Evolutionary conservation across 257 asterid genomes (phyloP).

Genomic region (Scutellaria minor): DNA sequence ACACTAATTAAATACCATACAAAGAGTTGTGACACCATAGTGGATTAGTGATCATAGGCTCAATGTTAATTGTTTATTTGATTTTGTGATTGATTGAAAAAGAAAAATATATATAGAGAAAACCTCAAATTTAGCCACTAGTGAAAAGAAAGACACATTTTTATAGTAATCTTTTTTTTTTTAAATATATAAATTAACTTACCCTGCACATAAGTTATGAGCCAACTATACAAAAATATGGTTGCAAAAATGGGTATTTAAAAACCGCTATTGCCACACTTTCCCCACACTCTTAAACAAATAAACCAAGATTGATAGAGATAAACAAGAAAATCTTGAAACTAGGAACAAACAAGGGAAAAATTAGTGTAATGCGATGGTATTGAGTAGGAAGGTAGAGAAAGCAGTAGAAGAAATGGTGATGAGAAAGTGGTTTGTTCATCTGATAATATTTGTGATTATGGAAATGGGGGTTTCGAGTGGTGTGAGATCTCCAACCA

Average conservation of each 20-base stretch:
- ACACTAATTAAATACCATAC: too few species aligned
- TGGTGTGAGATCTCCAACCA: slow-evolving; percentile 37
- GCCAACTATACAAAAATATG: slow-evolving; percentile 31
- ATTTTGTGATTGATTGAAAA: too few species aligned
- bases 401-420: slow-evolving; percentile 32
- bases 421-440: slow-evolving; percentile 27
- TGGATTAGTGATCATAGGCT: too few species aligned
- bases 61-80: too few species aligned
- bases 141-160: too few species aligned
- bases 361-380: too few species aligned
- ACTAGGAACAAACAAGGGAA: neutral
- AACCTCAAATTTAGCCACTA: too few species aligned
- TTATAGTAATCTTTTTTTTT: too few species aligned
- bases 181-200: neutral
- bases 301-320: neutral
- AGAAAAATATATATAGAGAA: too few species aligned
- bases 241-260: slow-evolving; percentile 15
- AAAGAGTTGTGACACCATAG: too few species aligned
- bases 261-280: slow-evolving; percentile 4
- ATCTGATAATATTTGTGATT: slow-evolving; percentile 28
- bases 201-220: slow-evolving; percentile 39
- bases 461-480: slow-evolving; percentile 31
- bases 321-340: slow-evolving; percentile 28
- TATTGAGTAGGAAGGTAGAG: neutral
- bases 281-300: neutral